A percentile compares a stretch with the other conserved stretches of the same genome.
Evolutionary conservation across 495 filamentous ascomycete species (phyloP).

Genomic region (Penicillium silybi): DNA sequence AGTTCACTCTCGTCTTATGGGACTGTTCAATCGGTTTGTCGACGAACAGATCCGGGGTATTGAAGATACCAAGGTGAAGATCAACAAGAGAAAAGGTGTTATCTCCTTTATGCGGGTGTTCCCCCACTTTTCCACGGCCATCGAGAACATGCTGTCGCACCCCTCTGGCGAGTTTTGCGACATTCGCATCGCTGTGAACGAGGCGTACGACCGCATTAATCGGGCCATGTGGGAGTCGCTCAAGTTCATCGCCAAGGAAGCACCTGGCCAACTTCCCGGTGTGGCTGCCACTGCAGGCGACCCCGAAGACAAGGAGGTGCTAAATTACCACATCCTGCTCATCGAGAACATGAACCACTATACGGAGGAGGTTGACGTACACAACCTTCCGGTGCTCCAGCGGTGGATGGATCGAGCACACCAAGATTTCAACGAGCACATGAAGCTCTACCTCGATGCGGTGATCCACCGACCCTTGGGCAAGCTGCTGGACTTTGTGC

Average conservation of each 20-base stretch:
- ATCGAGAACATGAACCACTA: conserved; percentile 99
- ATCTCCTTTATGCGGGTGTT: conserved; percentile 92
- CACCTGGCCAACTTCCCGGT: conserved; percentile 55
- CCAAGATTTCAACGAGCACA: conserved; percentile 80
- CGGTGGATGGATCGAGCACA: conserved; percentile 75
- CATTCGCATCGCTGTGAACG: conserved; percentile 73
- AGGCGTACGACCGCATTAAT: conserved; percentile 83
- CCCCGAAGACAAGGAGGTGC: conserved; percentile 87
- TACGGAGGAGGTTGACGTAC: conserved; percentile 81
- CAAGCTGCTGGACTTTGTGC: conserved; percentile 84
- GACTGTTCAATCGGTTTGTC: conserved; percentile 80
- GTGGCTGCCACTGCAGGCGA: conserved; percentile 56
- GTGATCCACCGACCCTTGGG: conserved; percentile 87
- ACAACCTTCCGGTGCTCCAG: conserved; percentile 66
- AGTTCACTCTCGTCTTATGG: conserved; percentile 68
- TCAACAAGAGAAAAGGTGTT: conserved; percentile 96
- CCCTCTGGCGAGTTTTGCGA: conserved; percentile 53
- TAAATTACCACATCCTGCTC: conserved; percentile 94
- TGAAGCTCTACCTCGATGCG: conserved; percentile 78
- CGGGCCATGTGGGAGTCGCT: conserved; percentile 96
- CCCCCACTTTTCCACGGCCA: conserved; percentile 72
- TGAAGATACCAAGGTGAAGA: conserved; percentile 98
- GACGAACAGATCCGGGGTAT: conserved; percentile 94
- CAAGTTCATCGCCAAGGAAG: conserved; percentile 93
- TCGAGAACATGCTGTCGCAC: conserved; percentile 75